Evolutionary conservation across 176 grass and related monocot species (phyloP).

Genomic region (Juncus effusus): DNA sequence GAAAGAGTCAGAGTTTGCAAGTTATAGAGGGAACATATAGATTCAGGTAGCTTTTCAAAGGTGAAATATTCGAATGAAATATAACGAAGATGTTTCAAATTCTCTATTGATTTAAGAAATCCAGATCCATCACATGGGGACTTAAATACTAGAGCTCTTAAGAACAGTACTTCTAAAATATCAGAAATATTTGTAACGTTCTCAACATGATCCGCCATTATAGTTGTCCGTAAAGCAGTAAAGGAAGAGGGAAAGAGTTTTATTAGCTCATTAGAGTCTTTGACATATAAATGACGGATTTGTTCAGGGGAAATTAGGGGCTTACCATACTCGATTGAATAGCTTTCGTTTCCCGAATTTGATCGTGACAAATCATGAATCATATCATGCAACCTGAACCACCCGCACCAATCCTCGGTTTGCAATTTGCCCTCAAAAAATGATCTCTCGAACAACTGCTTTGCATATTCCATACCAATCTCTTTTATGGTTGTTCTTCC

Average conservation of each 20-base stretch:
- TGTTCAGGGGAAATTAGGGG: background rate
- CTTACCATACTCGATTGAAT: conserved; percentile 2
- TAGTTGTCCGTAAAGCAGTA: background rate
- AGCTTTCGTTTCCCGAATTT: conserved; percentile 9
- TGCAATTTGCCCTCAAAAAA: background rate
- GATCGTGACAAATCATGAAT: conserved; percentile 30
- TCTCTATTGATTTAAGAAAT: background rate
- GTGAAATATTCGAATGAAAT: background rate
- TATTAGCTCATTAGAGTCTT: background rate
- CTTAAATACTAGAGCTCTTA: background rate
- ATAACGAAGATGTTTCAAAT: conserved; percentile 16
- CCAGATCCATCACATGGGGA: background rate
- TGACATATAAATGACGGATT: conserved; percentile 2
- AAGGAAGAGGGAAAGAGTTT: background rate
- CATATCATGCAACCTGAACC: conserved; percentile 28
- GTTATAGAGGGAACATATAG: conserved; percentile 17
- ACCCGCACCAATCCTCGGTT: background rate
- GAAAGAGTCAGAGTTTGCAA: conserved; percentile 6
- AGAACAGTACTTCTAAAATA: background rate
- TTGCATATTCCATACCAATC: conserved; percentile 3
- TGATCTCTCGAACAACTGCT: background rate
- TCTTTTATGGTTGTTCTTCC: background rate
- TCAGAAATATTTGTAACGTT: background rate
- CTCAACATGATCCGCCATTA: background rate
- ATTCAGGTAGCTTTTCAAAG: background rate